Base-by-base conservation (phyloP, 345 rosid genomes). In the Populus nigra region DNA sequence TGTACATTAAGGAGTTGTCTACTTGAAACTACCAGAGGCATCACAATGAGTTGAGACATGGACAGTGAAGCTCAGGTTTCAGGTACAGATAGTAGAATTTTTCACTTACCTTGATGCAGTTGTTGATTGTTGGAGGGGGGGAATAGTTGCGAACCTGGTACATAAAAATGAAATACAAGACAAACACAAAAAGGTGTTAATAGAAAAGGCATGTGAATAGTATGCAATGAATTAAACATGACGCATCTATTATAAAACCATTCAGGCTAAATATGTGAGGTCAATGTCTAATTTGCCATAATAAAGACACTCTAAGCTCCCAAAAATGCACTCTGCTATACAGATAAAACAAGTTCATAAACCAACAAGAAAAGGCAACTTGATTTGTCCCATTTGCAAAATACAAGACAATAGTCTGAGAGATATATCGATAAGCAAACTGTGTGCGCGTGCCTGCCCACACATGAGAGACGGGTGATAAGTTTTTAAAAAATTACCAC, bases 121-220 rank as follows among this genome's bases (percentile, higher is more conserved):
- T 92, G 87, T 96, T 91, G 78, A 96, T 86, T 77, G 99, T 78
- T 68, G 98, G 97, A 69, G 31, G 84, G 6, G 97, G 91, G 41
- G 91, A 70, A 80, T 91, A 90, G 84, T 92, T 96, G 74, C 88
- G 92, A 69, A 96, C 98, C 97, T 96, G 94, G 43, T 69, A 68
- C 73, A 83, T 25, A 66, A 75, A 71, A 59, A 75, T 31, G 71
- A 47, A 57, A 59, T 53, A 55, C 12, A 84, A 77, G 53, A 23
- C n/a, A 70, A 77, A 65, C 47, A 23, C 23, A 63, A 65, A 11
- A 78, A 25, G 12, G 12, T 45, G 68, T 41, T 72, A 39, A 49
- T 43, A 36, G 2, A 36, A 71, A 17, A 17, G 5, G 65, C 38
- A 66, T 17, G 7, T 1, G 50, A 53, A 59, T 10, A 27, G 15